phyloP scores from a whole-genome alignment of 208 protist species.

The Angomonas ambiguus region DNA sequence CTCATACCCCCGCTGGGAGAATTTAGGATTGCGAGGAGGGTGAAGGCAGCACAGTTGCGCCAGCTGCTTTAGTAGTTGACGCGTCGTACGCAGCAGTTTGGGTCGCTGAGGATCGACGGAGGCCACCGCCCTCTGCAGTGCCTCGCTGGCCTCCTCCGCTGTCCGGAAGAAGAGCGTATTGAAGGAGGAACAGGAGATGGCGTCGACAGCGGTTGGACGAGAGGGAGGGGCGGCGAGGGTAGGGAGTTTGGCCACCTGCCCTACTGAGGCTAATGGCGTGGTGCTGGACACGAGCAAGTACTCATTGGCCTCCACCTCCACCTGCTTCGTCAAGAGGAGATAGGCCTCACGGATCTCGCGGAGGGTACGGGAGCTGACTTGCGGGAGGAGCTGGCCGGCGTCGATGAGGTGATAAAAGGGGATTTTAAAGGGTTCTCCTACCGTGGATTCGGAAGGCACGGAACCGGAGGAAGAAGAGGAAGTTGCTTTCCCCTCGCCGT shows the following conservation, averaged over 20 bases:
- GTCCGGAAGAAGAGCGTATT: constrained; percentile 50
- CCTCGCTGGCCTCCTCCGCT: constrained; percentile 53
- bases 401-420: constrained; percentile 56
- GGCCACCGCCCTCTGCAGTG: constrained; percentile 41
- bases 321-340: constrained; percentile 25
- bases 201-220: constrained; percentile 29
- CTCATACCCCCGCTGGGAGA: constrained; percentile 59
- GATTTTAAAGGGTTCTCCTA: constrained; percentile 26
- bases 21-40: constrained; percentile 68
- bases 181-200: constrained; percentile 41
- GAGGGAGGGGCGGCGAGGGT: constrained; percentile 5
- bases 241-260: background rate
- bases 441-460: background rate
- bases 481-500: background rate
- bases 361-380: constrained; percentile 31
- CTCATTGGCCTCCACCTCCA: constrained; percentile 18
- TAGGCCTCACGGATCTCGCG: constrained; percentile 33
- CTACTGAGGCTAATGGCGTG: constrained; percentile 8
- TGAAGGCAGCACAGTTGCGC: constrained; percentile 70
- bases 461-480: too few species aligned
- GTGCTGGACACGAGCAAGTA: background rate
- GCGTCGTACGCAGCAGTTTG: constrained; percentile 34
- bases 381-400: constrained; percentile 46
- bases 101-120: constrained; percentile 29
- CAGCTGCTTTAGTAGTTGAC: constrained; percentile 54